Conservation (phyloP, 768 basidiomycete genomes). For the Rhodosporidiobolus odoratus region DNA sequence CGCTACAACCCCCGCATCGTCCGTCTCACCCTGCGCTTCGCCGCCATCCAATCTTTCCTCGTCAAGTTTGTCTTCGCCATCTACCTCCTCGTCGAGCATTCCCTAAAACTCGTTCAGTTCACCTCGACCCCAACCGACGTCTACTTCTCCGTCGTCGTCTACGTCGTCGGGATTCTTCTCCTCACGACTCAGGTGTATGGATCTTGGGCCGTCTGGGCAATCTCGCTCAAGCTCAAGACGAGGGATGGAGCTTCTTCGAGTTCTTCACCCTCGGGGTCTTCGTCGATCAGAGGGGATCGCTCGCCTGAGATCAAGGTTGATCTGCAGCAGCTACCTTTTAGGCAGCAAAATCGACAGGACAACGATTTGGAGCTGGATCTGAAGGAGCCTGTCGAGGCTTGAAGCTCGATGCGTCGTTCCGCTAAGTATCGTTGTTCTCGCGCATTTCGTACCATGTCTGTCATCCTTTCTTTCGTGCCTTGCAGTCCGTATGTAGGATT, state of each 20-base stretch:
- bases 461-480: too few species aligned
- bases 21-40: neutral
- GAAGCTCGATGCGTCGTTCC: too few species aligned
- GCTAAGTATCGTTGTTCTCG: too few species aligned
- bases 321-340: too few species aligned
- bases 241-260: neutral
- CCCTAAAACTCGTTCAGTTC: slow-evolving; percentile 22
- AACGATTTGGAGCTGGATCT: too few species aligned
- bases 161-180: neutral
- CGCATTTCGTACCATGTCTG: too few species aligned
- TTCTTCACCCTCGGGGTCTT: neutral
- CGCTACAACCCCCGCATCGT: neutral
- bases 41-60: slow-evolving; percentile 4
- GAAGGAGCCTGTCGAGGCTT: too few species aligned
- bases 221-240: neutral
- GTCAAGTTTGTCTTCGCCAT: neutral
- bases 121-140: slow-evolving; percentile 7
- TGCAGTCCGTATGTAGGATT: too few species aligned
- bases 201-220: slow-evolving; percentile 5
- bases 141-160: slow-evolving; percentile 26
- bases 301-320: too few species aligned
- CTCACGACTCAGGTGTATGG: slow-evolving; percentile 1
- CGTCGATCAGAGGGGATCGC: too few species aligned
- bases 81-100: slow-evolving; percentile 4
- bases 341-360: too few species aligned